Evolutionary conservation across 768 basidiomycete species (phyloP), one percentile per base, ranked within the genome.

Genomic region (Russula sp.): DNA sequence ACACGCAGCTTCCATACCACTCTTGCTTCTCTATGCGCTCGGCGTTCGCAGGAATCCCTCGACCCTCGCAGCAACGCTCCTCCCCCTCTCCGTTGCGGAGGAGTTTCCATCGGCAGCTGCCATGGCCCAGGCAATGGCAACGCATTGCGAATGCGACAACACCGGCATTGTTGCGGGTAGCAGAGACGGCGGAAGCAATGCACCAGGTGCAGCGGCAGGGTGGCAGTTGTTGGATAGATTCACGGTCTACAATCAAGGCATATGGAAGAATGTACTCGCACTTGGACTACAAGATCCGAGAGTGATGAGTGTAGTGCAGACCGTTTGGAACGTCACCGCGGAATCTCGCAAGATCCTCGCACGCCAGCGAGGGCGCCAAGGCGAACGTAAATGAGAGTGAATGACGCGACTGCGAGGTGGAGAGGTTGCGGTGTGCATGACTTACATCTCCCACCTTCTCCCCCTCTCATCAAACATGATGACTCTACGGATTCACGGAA

Each of bases 271-370:
- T 61, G 78, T 82, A 40, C 78, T 89, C 13, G 77, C 77, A 20
- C 75, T 87, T 59, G 84, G 80, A 8, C 77, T 83, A 38, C 77
- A 74, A 22, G 79, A 85, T 65, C 61, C 71, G 55, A 71, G 70
- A 32, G 71, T 87, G 61, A 76, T 80, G 57, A 77, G 81, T 67
- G 72, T 84, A 51, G 82, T 79, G 28, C 79, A 79, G 69, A 84
- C 79, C 24, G 83, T 84, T 50, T 94, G 90, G 89, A 88, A 84
- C 53, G 86, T 88, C 49, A 83, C 90, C 10, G 83, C 85, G 20
- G 88, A 91, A 67, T 84, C 86, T n/a, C 75, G 75, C 24, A 74
- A 75, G 26, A 70, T 72, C 51, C 72, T 74, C 57, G 72, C 71
- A 63, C 64, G 58, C 9, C 26, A 32, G 53, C 51, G 40, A 28